These are phyloP conservation scores for Globisporangium orthogonon DNA, from an alignment of 352 stramenopile genomes.

Conservation along the genomic window DNA sequence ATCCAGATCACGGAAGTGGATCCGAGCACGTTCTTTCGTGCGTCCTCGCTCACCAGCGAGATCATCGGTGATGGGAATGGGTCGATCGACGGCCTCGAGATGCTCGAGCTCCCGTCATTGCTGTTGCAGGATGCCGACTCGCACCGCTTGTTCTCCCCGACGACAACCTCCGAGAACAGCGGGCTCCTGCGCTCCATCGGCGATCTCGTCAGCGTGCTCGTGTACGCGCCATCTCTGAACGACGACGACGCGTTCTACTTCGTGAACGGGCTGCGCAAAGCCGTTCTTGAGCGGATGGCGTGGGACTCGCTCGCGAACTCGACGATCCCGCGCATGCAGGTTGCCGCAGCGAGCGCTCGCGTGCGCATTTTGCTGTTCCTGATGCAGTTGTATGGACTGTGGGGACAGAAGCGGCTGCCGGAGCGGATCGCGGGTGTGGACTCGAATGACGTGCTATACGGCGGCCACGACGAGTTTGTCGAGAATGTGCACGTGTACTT, in stretches of 20 bases:
- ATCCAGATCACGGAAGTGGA: slow-evolving; percentile 70
- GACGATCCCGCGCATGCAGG: slow-evolving; percentile 5
- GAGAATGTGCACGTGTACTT: slow-evolving; percentile 43
- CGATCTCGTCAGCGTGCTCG: slow-evolving; percentile 54
- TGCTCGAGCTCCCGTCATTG: neutral
- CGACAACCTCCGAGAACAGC: neutral
- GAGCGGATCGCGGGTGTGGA: slow-evolving; percentile 43
- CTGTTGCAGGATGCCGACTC: neutral
- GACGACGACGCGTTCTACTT: slow-evolving; percentile 88
- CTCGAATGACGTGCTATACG: slow-evolving; percentile 85
- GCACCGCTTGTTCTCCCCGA: neutral
- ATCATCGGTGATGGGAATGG: neutral
- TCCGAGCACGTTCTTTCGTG: slow-evolving; percentile 2
- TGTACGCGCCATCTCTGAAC: slow-evolving; percentile 70
- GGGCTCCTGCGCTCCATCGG: slow-evolving; percentile 26
- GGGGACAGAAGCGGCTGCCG: slow-evolving; percentile 42
- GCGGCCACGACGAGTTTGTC: slow-evolving; percentile 44
- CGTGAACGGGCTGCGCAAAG: slow-evolving; percentile 64
- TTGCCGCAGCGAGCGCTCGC: slow-evolving; percentile 12
- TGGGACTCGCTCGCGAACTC: slow-evolving; percentile 11
- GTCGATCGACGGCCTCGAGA: slow-evolving; percentile 6
- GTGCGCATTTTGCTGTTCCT: slow-evolving; percentile 38
- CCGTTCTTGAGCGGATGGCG: slow-evolving; percentile 47
- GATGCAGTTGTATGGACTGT: slow-evolving; percentile 52
- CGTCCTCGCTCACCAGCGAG: neutral